Evolutionary conservation across 306 rosid genomes (phyloP).

Genomic region (Fagus sylvatica): DNA sequence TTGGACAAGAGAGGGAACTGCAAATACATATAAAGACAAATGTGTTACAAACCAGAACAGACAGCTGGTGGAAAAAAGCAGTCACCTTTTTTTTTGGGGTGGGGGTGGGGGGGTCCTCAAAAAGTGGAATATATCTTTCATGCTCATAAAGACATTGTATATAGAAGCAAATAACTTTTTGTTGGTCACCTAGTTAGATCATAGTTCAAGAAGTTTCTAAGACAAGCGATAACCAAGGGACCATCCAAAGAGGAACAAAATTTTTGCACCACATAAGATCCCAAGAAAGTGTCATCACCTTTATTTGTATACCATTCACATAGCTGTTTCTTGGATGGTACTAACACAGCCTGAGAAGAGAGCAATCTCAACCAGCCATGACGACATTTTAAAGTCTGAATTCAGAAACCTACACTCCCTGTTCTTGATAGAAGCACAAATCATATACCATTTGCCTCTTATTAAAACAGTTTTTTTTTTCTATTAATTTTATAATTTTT

Average conservation of each 20-base stretch:
- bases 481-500: neutral
- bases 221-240: neutral
- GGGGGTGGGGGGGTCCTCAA: too few relatives aligned
- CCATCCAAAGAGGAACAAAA: neutral
- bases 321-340: neutral
- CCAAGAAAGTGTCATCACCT: neutral
- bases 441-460: neutral
- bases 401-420: neutral
- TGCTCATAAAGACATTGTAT: neutral
- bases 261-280: neutral
- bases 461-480: neutral
- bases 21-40: constrained; percentile 19
- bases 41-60: neutral
- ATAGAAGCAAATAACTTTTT: neutral
- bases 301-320: neutral
- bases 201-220: neutral
- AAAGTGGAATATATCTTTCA: neutral
- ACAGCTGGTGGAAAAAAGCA: neutral
- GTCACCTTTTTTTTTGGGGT: neutral
- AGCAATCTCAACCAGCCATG: neutral
- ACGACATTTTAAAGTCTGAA: neutral
- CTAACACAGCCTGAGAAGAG: neutral
- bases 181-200: neutral
- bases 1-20: constrained; percentile 93
- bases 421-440: neutral